A percentile compares a stretch with the other conserved stretches of the same genome.
phyloP scores from a whole-genome alignment of 1,284 basidiomycete genomes.

The Ceratorhiza oryzae-sativae region DNA sequence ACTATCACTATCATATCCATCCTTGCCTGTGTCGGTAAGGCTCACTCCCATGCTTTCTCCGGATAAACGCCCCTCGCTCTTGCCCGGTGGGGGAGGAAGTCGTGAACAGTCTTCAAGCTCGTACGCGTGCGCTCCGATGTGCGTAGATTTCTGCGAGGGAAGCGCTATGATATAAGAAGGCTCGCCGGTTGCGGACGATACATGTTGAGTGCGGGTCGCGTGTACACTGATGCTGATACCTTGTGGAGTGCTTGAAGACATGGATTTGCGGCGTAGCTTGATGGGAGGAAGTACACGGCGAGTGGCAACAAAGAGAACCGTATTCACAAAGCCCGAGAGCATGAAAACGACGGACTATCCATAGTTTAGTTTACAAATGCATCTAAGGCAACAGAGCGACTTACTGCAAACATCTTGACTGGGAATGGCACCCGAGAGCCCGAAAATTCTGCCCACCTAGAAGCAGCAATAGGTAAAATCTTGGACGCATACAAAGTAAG shows the following conservation, averaged over 20 bases:
- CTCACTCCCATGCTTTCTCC: conserved; percentile 22
- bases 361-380: background rate
- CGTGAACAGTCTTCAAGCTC: conserved; percentile 30
- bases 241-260: conserved; percentile 11
- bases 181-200: conserved; percentile 20
- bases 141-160: conserved; percentile 17
- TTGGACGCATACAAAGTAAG: background rate
- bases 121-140: conserved; percentile 3
- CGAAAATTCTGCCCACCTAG: conserved; percentile 37
- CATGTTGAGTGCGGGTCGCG: conserved; percentile 29
- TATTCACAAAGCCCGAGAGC: conserved; percentile 53
- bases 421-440: conserved; percentile 47
- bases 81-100: conserved; percentile 7
- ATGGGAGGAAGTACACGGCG: conserved; percentile 47
- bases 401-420: conserved; percentile 50
- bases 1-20: conserved; percentile 18
- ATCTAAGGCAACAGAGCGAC: conserved; percentile 45
- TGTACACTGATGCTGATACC: conserved; percentile 34
- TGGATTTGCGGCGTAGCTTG: conserved; percentile 30
- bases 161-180: conserved; percentile 22
- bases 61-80: conserved; percentile 17
- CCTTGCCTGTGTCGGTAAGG: conserved; percentile 22
- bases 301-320: conserved; percentile 51
- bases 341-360: conserved; percentile 47
- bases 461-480: conserved; percentile 26